Conservation (phyloP, 495 filamentous ascomycete genomes). For the Penicillium crystallinum region DNA sequence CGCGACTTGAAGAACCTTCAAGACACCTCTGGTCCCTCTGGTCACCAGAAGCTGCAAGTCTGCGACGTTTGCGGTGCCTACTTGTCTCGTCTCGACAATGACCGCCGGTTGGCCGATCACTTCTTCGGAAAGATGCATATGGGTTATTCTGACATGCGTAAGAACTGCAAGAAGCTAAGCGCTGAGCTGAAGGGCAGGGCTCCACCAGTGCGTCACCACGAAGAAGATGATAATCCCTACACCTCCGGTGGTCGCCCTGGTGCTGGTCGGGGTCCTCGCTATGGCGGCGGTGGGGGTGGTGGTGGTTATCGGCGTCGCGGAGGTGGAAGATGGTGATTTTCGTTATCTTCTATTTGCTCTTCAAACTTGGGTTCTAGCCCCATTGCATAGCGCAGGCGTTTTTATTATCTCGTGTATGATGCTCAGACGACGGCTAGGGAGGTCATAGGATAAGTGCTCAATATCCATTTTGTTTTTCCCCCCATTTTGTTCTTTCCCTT, state of each 20-base stretch:
- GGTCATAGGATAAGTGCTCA: constrained; percentile 15
- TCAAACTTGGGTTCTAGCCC: constrained; percentile 15
- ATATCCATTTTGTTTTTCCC: constrained; percentile 16
- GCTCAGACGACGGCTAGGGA: constrained; percentile 8
- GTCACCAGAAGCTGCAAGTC: constrained; percentile 96
- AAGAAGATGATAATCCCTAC: constrained; percentile 49
- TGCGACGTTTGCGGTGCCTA: constrained; percentile 98
- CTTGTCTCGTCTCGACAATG: constrained; percentile 85
- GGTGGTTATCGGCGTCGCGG: constrained; percentile 40
- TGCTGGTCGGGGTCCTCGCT: constrained; percentile 49
- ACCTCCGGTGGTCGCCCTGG: constrained; percentile 42
- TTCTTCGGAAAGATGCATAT: constrained; percentile 99
- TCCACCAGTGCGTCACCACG: constrained; percentile 52
- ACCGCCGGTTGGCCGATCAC: constrained; percentile 88
- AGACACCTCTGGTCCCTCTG: constrained; percentile 85
- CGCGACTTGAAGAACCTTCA: constrained; percentile 85
- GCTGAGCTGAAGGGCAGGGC: constrained; percentile 76
- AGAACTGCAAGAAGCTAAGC: constrained; percentile 76
- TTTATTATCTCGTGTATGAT: constrained; percentile 17
- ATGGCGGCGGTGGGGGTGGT: constrained; percentile 33
- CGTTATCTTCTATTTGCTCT: constrained; percentile 6
- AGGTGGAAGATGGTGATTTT: constrained; percentile 34
- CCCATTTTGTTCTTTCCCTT: background rate
- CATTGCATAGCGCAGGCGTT: constrained; percentile 50
- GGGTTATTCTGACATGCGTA: constrained; percentile 96